A percentile compares a stretch with the other conserved stretches of the same genome.
phyloP scores from a whole-genome alignment of 331 rosid species.

The Ulmus americana region DNA sequence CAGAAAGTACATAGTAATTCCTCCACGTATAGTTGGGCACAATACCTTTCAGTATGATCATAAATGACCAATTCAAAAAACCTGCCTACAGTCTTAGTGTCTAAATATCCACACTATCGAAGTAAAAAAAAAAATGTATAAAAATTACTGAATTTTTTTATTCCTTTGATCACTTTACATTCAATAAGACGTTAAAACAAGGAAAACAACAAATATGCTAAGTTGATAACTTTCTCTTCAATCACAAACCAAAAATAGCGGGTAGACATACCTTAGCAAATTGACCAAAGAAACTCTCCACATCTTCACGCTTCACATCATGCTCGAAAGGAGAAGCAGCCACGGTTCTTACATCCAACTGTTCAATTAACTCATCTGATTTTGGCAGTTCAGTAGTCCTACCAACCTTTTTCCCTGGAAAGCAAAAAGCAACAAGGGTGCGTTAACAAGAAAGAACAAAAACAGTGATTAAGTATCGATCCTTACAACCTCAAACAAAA shows the following conservation, averaged over 20 bases:
- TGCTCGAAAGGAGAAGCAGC: constrained; percentile 74
- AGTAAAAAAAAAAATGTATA: no score
- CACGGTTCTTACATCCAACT: constrained; percentile 65
- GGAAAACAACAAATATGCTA: neutral
- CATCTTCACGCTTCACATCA: constrained; percentile 64
- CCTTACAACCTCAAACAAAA: neutral
- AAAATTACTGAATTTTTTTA: no score
- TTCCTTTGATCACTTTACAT: no score
- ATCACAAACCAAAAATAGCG: neutral
- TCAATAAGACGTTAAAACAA: neutral
- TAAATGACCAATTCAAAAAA: no score
- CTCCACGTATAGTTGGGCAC: neutral
- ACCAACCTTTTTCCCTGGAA: constrained; percentile 60
- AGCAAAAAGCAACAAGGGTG: neutral
- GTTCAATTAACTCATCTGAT: constrained; percentile 71
- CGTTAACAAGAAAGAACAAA: neutral
- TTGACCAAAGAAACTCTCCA: constrained; percentile 52
- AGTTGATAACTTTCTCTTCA: neutral
- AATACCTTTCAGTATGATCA: no score
- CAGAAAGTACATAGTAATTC: neutral
- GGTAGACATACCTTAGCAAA: constrained; percentile 50
- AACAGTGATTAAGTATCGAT: neutral
- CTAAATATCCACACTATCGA: no score
- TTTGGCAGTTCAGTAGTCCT: constrained; percentile 52
- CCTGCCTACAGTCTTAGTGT: no score